Base-by-base conservation (phyloP, 2,329 filamentous ascomycete genomes). In the Zymoseptoria crescenta region DNA sequence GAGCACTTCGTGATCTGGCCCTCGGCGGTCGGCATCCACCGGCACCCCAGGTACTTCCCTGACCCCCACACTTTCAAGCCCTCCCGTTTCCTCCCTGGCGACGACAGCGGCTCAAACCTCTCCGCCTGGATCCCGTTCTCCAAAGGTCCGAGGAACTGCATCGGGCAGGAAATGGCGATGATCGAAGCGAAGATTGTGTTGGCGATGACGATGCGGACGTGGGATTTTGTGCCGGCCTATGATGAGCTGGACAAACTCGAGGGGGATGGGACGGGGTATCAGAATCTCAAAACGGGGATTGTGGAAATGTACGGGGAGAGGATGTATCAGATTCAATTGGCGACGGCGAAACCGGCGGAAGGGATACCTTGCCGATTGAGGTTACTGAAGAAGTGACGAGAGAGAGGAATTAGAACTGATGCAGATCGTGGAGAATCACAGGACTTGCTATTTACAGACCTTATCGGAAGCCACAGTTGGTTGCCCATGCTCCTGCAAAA, bases 131-230 rank as follows among this genome's bases (percentile, higher is more conserved):
- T 81, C 8, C 75, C 80, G 0, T 86, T 86, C 67, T 80, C 81
- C 63, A 74, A 77, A 57, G 83, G 83, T 0, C 74, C 77, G 1
- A 70, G 83, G 10, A 80, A 79, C 55, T 86, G 83, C 48, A 77
- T 84, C n/a, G 82, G 81, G 1, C 80, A 83, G 67, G 79, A 81
- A 62, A 72, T 84, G 51, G 82, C 78, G 0, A 76, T 79, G 70
- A 71, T 81, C 16, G 82, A 85, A 69, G 66, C 80, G 21, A 78
- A 77, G 62, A 72, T 80, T 59, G 73, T 80, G 6, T 69, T 84
- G 28, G 77, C 78, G 2, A 76, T 81, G 67, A 78, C 77, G 0
- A 67, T 79, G 10, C 67, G 80, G 54, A 76, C 77, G 19, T 81
- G 83, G 53, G 79, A 83, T 41, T 76, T 85, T 59, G 68, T 72